These are phyloP conservation scores for Globisporangium camurandrum DNA, from an alignment of 352 stramenopile genomes.

Conservation along the genomic window DNA sequence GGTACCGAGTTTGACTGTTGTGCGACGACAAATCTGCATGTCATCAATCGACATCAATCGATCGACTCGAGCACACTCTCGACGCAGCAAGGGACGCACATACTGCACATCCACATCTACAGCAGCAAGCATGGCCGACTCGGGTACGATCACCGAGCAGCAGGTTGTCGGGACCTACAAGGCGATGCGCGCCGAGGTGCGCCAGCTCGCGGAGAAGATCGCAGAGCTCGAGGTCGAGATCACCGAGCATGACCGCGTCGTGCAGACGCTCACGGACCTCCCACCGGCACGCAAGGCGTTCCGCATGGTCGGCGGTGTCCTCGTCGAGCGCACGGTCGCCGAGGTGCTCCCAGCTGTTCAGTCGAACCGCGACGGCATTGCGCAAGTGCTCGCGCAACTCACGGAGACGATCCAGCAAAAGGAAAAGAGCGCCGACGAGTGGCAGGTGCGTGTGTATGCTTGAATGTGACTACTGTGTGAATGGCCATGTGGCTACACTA, in stretches of 20 bases:
- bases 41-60: background rate
- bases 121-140: constrained; percentile 25
- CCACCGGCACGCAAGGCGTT: constrained; percentile 85
- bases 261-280: constrained; percentile 71
- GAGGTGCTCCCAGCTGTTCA: constrained; percentile 92
- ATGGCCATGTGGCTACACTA: background rate
- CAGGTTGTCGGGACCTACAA: constrained; percentile 86
- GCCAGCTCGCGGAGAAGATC: constrained; percentile 81
- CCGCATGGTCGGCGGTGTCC: constrained; percentile 93
- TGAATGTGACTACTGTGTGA: background rate
- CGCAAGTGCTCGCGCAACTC: constrained; percentile 66
- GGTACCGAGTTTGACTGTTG: background rate
- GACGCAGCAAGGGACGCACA: background rate
- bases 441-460: constrained; percentile 36
- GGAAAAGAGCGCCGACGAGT: constrained; percentile 73
- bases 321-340: constrained; percentile 94
- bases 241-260: constrained; percentile 77
- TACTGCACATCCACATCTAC: background rate
- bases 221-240: constrained; percentile 78
- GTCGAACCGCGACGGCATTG: constrained; percentile 72
- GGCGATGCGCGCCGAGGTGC: constrained; percentile 73
- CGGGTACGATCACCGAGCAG: constrained; percentile 66
- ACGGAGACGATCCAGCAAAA: constrained; percentile 81
- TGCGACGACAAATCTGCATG: background rate
- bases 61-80: background rate